Percentiles rank a stretch among this genome's conserved stretches.
These are phyloP conservation scores for Cryphonectria naterciae DNA, from an alignment of 2,329 filamentous ascomycete species.

Conservation along the genomic window DNA sequence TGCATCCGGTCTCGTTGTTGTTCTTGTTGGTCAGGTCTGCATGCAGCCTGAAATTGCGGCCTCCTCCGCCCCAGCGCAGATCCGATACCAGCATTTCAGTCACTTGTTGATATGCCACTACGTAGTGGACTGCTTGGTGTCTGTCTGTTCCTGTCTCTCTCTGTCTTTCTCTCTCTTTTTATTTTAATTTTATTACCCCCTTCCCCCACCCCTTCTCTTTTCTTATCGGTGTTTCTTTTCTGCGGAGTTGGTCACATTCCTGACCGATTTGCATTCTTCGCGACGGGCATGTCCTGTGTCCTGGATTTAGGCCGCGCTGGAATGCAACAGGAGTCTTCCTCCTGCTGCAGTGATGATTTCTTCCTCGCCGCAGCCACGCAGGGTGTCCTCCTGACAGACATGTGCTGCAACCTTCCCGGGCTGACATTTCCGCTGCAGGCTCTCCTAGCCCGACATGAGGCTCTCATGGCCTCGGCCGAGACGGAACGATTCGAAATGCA, in stretches of 20 bases:
- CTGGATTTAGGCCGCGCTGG: conserved; percentile 13
- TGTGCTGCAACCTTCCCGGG: conserved; percentile 44
- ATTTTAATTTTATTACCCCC: no score
- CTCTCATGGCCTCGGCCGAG: conserved; percentile 91
- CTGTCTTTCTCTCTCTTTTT: not conserved
- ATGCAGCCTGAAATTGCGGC: conserved; percentile 3
- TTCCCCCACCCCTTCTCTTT: no score
- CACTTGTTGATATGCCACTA: not conserved
- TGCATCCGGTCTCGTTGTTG: conserved; percentile 1
- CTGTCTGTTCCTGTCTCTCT: not conserved
- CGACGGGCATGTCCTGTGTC: conserved; percentile 16
- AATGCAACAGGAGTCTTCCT: conserved; percentile 11
- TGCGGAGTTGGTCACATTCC: conserved; percentile 34
- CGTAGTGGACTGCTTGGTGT: not conserved
- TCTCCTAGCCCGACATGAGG: conserved; percentile 87
- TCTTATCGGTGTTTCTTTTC: not conserved
- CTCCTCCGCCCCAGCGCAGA: not conserved
- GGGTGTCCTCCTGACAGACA: conserved; percentile 20
- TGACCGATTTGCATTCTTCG: conserved; percentile 13
- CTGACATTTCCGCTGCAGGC: conserved; percentile 83
- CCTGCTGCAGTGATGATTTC: not conserved
- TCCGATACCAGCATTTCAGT: not conserved
- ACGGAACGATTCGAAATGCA: conserved; percentile 77
- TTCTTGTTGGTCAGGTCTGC: conserved; percentile 14
- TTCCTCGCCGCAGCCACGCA: conserved; percentile 22